Conservation (phyloP, 371 early-diverging fungal species). For the Chytridiales sp. region DNA sequence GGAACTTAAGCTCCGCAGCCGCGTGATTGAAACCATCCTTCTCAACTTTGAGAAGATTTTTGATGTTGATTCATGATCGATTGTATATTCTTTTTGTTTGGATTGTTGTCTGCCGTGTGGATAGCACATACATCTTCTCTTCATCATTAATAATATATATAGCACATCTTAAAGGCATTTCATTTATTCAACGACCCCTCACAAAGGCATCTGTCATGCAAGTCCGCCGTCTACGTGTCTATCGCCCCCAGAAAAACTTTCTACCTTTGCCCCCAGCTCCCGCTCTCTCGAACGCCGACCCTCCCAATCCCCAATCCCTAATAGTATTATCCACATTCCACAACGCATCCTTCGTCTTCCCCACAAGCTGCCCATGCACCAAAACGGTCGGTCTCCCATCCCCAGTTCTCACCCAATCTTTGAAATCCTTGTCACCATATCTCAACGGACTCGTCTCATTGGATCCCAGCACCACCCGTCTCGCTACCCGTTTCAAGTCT, state of each 20-base stretch:
- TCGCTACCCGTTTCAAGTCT: conserved; percentile 68
- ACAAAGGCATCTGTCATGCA: too few relatives aligned
- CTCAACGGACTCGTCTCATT: conserved; percentile 35
- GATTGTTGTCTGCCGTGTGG: too few relatives aligned
- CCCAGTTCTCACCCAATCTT: conserved; percentile 37
- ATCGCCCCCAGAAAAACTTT: neutral
- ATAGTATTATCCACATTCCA: conserved; percentile 14
- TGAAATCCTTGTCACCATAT: conserved; percentile 25
- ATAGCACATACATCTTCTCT: too few relatives aligned
- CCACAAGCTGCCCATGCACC: conserved; percentile 38
- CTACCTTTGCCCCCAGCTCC: neutral
- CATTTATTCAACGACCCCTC: too few relatives aligned
- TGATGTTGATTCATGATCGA: conserved; percentile 25
- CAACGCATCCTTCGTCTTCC: conserved; percentile 20
- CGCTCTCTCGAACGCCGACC: conserved; percentile 9
- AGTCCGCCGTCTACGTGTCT: too few relatives aligned
- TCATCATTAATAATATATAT: too few relatives aligned
- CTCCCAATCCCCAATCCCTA: conserved; percentile 31
- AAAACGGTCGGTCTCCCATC: conserved; percentile 40
- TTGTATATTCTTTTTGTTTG: too few relatives aligned
- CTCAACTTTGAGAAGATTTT: conserved; percentile 42
- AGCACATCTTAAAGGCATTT: too few relatives aligned
- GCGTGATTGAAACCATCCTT: conserved; percentile 42
- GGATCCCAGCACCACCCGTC: conserved; percentile 39
- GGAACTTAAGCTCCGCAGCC: conserved; percentile 38